Evolutionary conservation across 2,329 filamentous ascomycete species (phyloP), one percentile per base, ranked within the genome.

Genomic region (Pseudogymnoascus sp.): DNA sequence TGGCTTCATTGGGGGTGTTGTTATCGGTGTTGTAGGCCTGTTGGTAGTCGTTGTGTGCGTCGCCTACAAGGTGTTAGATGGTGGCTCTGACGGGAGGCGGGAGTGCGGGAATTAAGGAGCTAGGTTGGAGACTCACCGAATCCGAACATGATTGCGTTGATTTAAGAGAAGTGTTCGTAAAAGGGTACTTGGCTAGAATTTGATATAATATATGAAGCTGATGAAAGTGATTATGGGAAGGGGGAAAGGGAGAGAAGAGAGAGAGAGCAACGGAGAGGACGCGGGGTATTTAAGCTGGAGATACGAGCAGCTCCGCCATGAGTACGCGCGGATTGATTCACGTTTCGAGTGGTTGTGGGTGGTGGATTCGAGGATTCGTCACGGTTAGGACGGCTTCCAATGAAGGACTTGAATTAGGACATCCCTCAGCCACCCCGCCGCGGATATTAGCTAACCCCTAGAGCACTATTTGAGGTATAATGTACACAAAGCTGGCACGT

Each of bases 1-100:
- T 83, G 70, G 82, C 79, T 76, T 90, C 77, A 77, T 90, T 65
- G 61, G 72, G 42, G 7, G 17, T 17, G 23, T 63, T 33, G 61
- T 67, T 10, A 10, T 37, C 29, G 29, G 40, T 72, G 42, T 75
- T 69, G 71, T 82, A 77, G 65, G 78, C 70, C 68, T 79, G 68
- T 65, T 82, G 74, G 68, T 77, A 79, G n/a, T 76, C 70, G 19
- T 77, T 67, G 65, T 77, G 73, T 65, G 75, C 75, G 63, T 80
- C 75, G 65, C 75, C 79, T 81, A 66, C 9, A 59, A 4, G 23
- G 15, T 31, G 44, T 53, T 53, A 53, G 44, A 53, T 4, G 23
- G 7, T 50, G 44, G 11, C 23, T 7, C 11, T n/a, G 23, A 19
- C 11, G 6, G 10, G 26, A 15, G 5, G 15, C 7, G 9, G 11